Percentiles rank a stretch among this genome's conserved stretches.
Evolutionary conservation across 2,329 filamentous ascomycete species (phyloP).

Genomic region (Penicillium sp.): DNA sequence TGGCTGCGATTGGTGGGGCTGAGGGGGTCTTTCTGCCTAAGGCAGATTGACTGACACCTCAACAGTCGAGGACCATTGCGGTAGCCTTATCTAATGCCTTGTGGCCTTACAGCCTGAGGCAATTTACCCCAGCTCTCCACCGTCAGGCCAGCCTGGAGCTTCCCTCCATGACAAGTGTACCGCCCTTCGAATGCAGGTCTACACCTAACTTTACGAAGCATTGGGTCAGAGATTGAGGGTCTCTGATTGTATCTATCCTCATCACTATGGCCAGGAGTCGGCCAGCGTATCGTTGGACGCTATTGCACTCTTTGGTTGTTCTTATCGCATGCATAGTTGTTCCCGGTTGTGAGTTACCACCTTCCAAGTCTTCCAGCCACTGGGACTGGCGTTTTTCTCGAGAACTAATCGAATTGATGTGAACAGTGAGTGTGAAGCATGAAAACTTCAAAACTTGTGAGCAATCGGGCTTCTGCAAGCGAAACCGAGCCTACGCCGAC

Average conservation of each 20-base stretch:
- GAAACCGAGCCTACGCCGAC: constrained; percentile 89
- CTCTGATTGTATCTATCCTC: constrained; percentile 35
- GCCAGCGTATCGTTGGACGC: constrained; percentile 66
- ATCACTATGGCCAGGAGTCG: constrained; percentile 55
- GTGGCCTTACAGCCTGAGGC: constrained; percentile 28
- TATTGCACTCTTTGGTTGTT: constrained; percentile 63
- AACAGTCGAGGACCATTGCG: background rate
- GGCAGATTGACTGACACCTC: constrained; percentile 9
- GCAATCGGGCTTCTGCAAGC: constrained; percentile 95
- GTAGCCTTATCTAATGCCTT: constrained; percentile 19
- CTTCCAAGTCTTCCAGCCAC: constrained; percentile 6
- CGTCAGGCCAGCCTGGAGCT: constrained; percentile 42
- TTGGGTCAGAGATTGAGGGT: constrained; percentile 38
- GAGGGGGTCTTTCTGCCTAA: constrained; percentile 15
- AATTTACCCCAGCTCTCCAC: constrained; percentile 37
- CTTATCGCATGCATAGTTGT: constrained; percentile 64
- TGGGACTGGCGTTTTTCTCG: background rate
- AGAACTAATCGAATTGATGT: constrained; percentile 13
- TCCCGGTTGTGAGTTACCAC: constrained; percentile 61
- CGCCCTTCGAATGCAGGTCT: constrained; percentile 38
- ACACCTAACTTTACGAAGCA: constrained; percentile 26
- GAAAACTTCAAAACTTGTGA: constrained; percentile 96
- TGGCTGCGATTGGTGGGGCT: constrained; percentile 32
- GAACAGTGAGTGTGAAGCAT: constrained; percentile 80
- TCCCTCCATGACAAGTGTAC: constrained; percentile 21